Evolutionary conservation across 768 basidiomycete species (phyloP).

Genomic region (Kwoniella heveanensis): DNA sequence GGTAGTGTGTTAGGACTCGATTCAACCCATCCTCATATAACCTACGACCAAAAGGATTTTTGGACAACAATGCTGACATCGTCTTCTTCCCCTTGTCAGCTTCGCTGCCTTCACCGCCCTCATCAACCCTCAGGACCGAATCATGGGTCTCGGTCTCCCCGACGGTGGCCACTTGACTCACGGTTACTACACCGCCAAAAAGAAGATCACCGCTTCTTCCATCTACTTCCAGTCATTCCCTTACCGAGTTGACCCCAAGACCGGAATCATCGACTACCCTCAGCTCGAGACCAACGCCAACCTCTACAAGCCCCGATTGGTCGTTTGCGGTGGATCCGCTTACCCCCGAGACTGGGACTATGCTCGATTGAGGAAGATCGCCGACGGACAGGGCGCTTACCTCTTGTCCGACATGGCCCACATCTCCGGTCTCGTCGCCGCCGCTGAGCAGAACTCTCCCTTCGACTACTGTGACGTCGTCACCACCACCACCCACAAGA

Average conservation of each 20-base stretch:
- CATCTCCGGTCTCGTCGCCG: conserved; percentile 92
- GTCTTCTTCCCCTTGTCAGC: conserved; percentile 58
- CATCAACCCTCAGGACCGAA: conserved; percentile 92
- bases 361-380: conserved; percentile 72
- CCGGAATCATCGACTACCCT: conserved; percentile 86
- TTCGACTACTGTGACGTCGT: conserved; percentile 97
- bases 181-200: conserved; percentile 97
- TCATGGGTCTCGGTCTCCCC: conserved; percentile 98
- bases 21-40: background rate
- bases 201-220: conserved; percentile 99
- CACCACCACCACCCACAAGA: conserved; percentile 99
- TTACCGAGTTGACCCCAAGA: conserved; percentile 73
- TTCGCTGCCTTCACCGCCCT: conserved; percentile 96
- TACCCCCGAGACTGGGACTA: conserved; percentile 99
- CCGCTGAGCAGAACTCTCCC: conserved; percentile 82
- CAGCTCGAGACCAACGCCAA: conserved; percentile 79
- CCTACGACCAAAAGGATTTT: too few relatives aligned
- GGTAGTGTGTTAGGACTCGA: background rate
- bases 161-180: conserved; percentile 97
- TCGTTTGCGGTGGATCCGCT: conserved; percentile 97
- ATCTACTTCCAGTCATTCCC: conserved; percentile 99
- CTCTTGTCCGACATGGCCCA: conserved; percentile 98
- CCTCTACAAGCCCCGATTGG: conserved; percentile 89
- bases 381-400: conserved; percentile 85
- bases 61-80: background rate